Percentiles rank a stretch among this genome's conserved stretches.
phyloP scores from a whole-genome alignment of 2,329 filamentous ascomycete species.

The Phoma sp. region DNA sequence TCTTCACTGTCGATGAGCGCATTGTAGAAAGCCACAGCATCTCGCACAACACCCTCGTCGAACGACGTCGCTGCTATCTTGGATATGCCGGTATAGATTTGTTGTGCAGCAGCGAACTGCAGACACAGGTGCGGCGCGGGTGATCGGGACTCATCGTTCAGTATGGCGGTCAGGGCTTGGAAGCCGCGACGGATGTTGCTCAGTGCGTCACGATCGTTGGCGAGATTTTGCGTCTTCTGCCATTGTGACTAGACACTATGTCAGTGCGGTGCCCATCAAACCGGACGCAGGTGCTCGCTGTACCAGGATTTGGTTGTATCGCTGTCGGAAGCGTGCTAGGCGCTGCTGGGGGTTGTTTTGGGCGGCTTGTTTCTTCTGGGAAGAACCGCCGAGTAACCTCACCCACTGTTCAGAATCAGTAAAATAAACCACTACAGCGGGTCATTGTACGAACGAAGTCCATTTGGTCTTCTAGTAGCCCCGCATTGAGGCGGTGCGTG shows the following conservation, averaged over 20 bases:
- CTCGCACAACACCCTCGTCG: constrained; percentile 83
- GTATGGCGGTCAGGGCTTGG: constrained; percentile 66
- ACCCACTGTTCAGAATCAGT: constrained; percentile 56
- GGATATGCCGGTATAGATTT: constrained; percentile 87
- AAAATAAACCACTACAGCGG: constrained; percentile 16
- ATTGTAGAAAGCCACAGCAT: constrained; percentile 85
- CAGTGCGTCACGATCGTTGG: constrained; percentile 58
- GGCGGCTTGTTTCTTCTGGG: constrained; percentile 56
- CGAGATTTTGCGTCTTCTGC: constrained; percentile 60
- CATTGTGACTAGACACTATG: constrained; percentile 60
- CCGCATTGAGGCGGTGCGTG: constrained; percentile 32
- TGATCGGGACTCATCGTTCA: constrained; percentile 87
- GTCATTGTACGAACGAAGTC: constrained; percentile 29
- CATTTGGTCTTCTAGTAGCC: constrained; percentile 31
- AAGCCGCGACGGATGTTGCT: constrained; percentile 59
- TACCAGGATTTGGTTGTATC: constrained; percentile 65
- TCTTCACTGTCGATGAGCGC: constrained; percentile 95
- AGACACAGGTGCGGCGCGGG: constrained; percentile 92
- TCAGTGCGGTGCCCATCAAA: constrained; percentile 16
- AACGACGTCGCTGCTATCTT: constrained; percentile 86
- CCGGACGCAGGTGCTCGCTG: neutral
- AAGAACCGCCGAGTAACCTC: constrained; percentile 65
- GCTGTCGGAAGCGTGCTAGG: constrained; percentile 65
- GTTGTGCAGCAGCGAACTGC: constrained; percentile 80
- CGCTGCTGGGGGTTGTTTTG: constrained; percentile 64